Evolutionary conservation across 441 rosid species (phyloP).

Genomic region (Flueggea neowawraea): DNA sequence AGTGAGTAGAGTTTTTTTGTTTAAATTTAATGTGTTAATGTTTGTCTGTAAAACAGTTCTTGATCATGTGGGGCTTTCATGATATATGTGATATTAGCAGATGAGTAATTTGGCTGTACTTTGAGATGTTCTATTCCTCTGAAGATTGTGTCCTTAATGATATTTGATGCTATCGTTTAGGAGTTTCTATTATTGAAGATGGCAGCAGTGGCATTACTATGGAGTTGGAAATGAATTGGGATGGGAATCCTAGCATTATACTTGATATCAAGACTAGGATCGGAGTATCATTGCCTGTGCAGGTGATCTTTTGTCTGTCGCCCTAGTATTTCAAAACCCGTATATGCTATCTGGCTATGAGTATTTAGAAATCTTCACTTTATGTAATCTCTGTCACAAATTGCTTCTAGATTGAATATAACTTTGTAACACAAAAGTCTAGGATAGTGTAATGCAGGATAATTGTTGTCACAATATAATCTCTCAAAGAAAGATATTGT

Average conservation of each 20-base stretch:
- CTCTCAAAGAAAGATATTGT: too few species aligned
- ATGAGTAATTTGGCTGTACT: background rate
- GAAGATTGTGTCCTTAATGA: conserved; percentile 4
- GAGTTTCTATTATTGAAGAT: conserved; percentile 66
- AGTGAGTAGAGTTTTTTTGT: background rate
- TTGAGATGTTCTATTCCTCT: background rate
- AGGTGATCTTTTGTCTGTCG: conserved; percentile 42
- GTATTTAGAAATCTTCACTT: too few species aligned
- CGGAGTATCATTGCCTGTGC: conserved; percentile 81
- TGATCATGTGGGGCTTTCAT: too few species aligned
- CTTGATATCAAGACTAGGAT: conserved; percentile 75
- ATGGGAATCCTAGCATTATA: conserved; percentile 80
- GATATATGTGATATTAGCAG: background rate
- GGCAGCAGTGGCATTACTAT: conserved; percentile 59
- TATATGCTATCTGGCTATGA: background rate
- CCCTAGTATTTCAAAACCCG: background rate
- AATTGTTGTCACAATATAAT: too few species aligned
- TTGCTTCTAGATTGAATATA: too few species aligned
- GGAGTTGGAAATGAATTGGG: conserved; percentile 99
- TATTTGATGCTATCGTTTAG: conserved; percentile 28
- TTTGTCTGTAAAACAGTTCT: too few species aligned
- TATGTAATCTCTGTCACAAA: too few species aligned
- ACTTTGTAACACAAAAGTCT: too few species aligned
- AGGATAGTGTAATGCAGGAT: too few species aligned
- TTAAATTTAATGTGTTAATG: too few species aligned